These are phyloP conservation scores for Aspergillus costaricaensis DNA, from an alignment of 2,329 filamentous ascomycete species.

Conservation along the genomic window DNA sequence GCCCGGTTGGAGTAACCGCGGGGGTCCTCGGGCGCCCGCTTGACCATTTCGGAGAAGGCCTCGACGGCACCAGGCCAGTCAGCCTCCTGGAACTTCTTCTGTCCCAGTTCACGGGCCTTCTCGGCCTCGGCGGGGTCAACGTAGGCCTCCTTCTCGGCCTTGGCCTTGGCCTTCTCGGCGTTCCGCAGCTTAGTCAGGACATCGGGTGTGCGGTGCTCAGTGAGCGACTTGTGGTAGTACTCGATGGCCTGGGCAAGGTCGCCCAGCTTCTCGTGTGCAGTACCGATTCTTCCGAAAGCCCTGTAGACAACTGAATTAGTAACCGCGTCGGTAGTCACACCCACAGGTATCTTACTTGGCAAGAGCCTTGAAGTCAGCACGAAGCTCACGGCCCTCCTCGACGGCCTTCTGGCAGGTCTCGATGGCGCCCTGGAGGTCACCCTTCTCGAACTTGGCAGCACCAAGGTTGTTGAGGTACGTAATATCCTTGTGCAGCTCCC, in stretches of 20 bases:
- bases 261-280: slow-evolving; percentile 87
- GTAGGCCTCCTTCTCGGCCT: slow-evolving; percentile 75
- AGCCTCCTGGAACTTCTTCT: slow-evolving; percentile 93
- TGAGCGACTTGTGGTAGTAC: slow-evolving; percentile 90
- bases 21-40: slow-evolving; percentile 88
- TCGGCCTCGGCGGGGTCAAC: slow-evolving; percentile 90
- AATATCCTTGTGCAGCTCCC: slow-evolving; percentile 93
- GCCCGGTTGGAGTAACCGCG: slow-evolving; percentile 97
- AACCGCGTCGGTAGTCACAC: not conserved
- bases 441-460: slow-evolving; percentile 94
- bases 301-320: slow-evolving; percentile 35
- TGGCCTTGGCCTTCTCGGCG: slow-evolving; percentile 83
- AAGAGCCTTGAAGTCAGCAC: slow-evolving; percentile 97
- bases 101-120: slow-evolving; percentile 90
- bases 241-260: slow-evolving; percentile 78
- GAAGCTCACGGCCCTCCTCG: slow-evolving; percentile 83
- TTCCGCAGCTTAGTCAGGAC: slow-evolving; percentile 88
- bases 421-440: slow-evolving; percentile 84
- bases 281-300: slow-evolving; percentile 90
- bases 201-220: slow-evolving; percentile 94
- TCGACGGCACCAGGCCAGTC: slow-evolving; percentile 96
- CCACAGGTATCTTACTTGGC: slow-evolving; percentile 65
- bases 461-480: slow-evolving; percentile 96
- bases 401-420: slow-evolving; percentile 85
- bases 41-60: slow-evolving; percentile 94